Evolutionary conservation across 148 eudicot genomes (phyloP).

Genomic region (Agrostemma githago): DNA sequence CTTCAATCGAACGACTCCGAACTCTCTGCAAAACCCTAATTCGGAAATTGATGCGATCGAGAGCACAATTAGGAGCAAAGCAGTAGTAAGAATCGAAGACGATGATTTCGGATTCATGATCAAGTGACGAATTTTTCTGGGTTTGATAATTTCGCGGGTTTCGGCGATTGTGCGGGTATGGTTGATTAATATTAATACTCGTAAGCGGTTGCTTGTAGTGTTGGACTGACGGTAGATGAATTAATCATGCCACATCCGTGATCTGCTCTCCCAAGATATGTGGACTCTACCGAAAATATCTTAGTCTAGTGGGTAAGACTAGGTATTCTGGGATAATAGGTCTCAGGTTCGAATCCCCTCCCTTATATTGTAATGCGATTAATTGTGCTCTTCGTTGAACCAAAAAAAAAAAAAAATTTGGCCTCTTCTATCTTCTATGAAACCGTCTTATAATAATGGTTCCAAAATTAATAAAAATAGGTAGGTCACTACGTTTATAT

Average conservation of each 20-base stretch:
- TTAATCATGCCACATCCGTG: neutral
- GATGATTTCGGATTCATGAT: constrained; percentile 21
- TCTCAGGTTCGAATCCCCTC: too few species aligned
- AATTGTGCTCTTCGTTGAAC: too few species aligned
- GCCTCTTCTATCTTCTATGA: too few species aligned
- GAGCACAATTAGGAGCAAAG: constrained; percentile 15
- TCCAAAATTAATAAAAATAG: too few species aligned
- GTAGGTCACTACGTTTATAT: too few species aligned
- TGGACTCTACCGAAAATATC: too few species aligned
- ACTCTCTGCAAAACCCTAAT: constrained; percentile 39
- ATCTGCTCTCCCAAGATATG: too few species aligned
- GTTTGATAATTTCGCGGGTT: constrained; percentile 5
- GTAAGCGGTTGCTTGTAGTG: neutral
- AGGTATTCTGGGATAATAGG: too few species aligned
- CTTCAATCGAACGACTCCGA: constrained; percentile 33
- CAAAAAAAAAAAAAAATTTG: too few species aligned
- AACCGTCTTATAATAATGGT: too few species aligned
- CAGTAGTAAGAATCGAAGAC: neutral
- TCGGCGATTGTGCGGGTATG: neutral
- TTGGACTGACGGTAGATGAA: neutral
- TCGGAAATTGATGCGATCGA: constrained; percentile 15
- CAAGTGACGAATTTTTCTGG: neutral
- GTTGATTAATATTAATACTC: neutral
- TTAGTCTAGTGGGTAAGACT: too few species aligned
- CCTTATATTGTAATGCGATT: too few species aligned